Base-by-base conservation (phyloP, 306 rosid species). In the Dryas alaskensis region DNA sequence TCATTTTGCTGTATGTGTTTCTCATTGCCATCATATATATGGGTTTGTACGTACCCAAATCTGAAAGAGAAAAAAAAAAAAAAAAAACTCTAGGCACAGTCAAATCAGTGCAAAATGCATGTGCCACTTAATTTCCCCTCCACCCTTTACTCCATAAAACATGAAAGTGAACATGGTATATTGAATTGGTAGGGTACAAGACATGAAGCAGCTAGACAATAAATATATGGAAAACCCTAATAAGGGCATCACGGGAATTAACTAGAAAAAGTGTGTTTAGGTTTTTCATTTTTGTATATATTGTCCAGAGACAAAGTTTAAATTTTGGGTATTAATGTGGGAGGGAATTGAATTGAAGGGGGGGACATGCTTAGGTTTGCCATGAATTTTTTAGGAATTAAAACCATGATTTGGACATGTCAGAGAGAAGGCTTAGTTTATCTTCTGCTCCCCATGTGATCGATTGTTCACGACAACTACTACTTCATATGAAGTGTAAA, bases 401-500 rank as follows among this genome's bases (percentile, higher is more conserved):
- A 82, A 87, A 86, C 80, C 83, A 79, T 87, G 89, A 89, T 86
- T 84, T 82, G 81, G 95, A 86, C 91, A 87, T 89, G 90, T 89
- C 90, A 87, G 87, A 79, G 73, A 73, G 74, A 79, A 62, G 49
- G 31, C 67, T 9, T 82, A 58, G 69, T 75, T 66, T 83, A 74
- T 85, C 67, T 80, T 80, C 55, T 74, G 74, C 77, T 2, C 52
- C 84, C 93, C 93, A 86, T 88, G 90, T 86, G 93, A 90, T 31
- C 37, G 37, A 31, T 66, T 68, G 75, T 84, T 85, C 69, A 75
- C 76, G 65, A 82, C 84, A 69, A 57, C 82, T 74, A 76, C 65
- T 67, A 2, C 80, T 55, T 43, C 69, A 27, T 73, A 42, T 84
- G 82, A 85, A 82, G 80, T 81, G 88, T 87, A 85, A 85, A 88